Percentiles rank a stretch among this genome's conserved stretches.
Evolutionary conservation across 345 rosid genomes (phyloP).

Genomic region (Streptanthus diversifolius): DNA sequence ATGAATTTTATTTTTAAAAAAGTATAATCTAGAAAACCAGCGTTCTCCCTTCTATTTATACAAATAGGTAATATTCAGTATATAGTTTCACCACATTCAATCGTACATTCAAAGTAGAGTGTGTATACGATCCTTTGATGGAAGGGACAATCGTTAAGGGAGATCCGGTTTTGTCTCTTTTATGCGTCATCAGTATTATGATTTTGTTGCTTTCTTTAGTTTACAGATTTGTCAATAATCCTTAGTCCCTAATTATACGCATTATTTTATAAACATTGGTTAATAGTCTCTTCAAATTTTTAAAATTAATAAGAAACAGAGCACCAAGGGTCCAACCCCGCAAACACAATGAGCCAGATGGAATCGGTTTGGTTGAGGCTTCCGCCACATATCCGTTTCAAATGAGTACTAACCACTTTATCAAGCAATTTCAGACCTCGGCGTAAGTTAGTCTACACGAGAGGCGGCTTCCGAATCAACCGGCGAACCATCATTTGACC

Average conservation of each 20-base stretch:
- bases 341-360: not conserved
- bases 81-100: not conserved
- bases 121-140: not conserved
- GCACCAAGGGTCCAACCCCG: not conserved
- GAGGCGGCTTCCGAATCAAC: constrained; percentile 2
- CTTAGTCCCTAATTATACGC: not conserved
- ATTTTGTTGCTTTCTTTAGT: not conserved
- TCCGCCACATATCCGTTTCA: not conserved
- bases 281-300: not conserved
- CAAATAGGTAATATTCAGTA: not conserved
- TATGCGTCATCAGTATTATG: not conserved
- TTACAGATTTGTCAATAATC: not conserved
- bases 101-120: not conserved
- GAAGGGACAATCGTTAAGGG: not conserved
- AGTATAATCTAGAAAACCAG: not conserved
- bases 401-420: no score
- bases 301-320: not conserved
- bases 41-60: not conserved
- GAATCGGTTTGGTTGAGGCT: not conserved
- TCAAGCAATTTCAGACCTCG: not conserved
- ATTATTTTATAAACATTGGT: not conserved
- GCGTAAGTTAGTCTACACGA: not conserved
- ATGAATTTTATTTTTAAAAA: not conserved
- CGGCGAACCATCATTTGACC: not conserved
- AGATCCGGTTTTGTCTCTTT: constrained; percentile 30